phyloP scores from a whole-genome alignment of 1,284 basidiomycete genomes.

The Austroboletus niveus region DNA sequence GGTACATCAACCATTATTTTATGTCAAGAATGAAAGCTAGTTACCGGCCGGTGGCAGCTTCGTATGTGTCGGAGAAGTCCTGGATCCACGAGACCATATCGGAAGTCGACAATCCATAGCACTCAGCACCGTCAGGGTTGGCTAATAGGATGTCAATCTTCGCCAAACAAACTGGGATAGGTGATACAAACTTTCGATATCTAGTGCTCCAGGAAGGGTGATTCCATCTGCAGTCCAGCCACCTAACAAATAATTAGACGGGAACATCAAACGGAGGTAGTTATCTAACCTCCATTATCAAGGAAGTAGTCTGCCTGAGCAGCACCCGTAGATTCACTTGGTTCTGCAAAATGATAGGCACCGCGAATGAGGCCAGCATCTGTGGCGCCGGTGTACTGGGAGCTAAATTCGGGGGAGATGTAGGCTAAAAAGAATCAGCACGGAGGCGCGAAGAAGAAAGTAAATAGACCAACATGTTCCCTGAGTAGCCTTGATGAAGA shows the following conservation, averaged over 20 bases:
- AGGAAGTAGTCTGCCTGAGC: slow-evolving; percentile 56
- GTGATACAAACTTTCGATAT: slow-evolving; percentile 52
- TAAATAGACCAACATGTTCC: slow-evolving; percentile 44
- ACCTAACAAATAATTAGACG: slow-evolving; percentile 32
- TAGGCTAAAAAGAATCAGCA: slow-evolving; percentile 25
- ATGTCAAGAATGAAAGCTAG: background rate
- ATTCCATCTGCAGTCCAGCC: slow-evolving; percentile 59
- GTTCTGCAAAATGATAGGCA: slow-evolving; percentile 53
- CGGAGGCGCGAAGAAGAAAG: background rate
- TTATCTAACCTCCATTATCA: slow-evolving; percentile 49
- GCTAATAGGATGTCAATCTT: slow-evolving; percentile 31
- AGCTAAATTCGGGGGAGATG: slow-evolving; percentile 37
- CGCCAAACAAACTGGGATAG: background rate
- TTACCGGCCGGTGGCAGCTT: slow-evolving; percentile 48
- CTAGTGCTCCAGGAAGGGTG: slow-evolving; percentile 65
- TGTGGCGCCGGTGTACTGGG: slow-evolving; percentile 47
- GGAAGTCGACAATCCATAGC: slow-evolving; percentile 54
- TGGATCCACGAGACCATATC: slow-evolving; percentile 63
- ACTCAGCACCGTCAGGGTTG: slow-evolving; percentile 48
- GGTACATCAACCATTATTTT: background rate
- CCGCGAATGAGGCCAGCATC: slow-evolving; percentile 50
- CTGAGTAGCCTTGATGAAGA: slow-evolving; percentile 72
- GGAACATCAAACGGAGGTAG: background rate
- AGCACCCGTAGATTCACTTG: slow-evolving; percentile 41
- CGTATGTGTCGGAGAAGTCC: slow-evolving; percentile 63